Conservation (phyloP, 2,329 filamentous ascomycete genomes). For the Paecilomyces sp. region DNA sequence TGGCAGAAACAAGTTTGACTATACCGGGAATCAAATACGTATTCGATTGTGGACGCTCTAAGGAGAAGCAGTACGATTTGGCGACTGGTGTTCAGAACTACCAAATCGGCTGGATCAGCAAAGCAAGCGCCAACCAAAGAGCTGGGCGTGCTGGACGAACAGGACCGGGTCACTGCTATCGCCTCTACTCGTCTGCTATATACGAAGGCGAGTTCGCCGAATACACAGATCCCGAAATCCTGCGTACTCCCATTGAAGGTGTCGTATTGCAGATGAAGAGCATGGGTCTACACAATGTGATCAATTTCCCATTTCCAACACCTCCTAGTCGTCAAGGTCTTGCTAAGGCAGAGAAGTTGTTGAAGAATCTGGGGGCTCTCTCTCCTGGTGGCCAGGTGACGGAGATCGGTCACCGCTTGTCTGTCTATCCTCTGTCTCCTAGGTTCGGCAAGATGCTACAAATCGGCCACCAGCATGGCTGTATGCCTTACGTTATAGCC, state of each 20-base stretch:
- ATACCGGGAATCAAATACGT: constrained; percentile 94
- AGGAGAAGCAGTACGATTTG: constrained; percentile 85
- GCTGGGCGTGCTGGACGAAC: constrained; percentile 92
- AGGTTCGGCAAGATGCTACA: constrained; percentile 88
- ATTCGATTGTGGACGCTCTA: constrained; percentile 87
- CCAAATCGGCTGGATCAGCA: constrained; percentile 93
- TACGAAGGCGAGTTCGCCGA: constrained; percentile 80
- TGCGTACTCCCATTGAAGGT: constrained; percentile 86
- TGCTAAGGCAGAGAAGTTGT: constrained; percentile 73
- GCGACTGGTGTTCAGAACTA: constrained; percentile 90
- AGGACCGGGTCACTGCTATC: constrained; percentile 90
- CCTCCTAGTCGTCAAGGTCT: constrained; percentile 71
- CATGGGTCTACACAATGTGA: constrained; percentile 83
- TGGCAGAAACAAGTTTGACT: constrained; percentile 93
- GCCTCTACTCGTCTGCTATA: constrained; percentile 88
- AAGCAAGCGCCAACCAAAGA: constrained; percentile 87
- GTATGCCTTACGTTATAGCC: constrained; percentile 78
- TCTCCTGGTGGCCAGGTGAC: constrained; percentile 67
- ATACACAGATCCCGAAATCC: constrained; percentile 80
- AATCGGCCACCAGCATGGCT: constrained; percentile 73
- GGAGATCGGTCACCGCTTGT: constrained; percentile 70
- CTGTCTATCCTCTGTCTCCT: constrained; percentile 82
- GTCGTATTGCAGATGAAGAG: constrained; percentile 90
- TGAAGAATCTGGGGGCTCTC: constrained; percentile 79
- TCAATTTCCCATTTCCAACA: constrained; percentile 95